Percentiles rank a stretch among this genome's conserved stretches.
Conservation (phyloP, 2,329 filamentous ascomycete species). For the Pyrenophora tritici-repentis region DNA sequence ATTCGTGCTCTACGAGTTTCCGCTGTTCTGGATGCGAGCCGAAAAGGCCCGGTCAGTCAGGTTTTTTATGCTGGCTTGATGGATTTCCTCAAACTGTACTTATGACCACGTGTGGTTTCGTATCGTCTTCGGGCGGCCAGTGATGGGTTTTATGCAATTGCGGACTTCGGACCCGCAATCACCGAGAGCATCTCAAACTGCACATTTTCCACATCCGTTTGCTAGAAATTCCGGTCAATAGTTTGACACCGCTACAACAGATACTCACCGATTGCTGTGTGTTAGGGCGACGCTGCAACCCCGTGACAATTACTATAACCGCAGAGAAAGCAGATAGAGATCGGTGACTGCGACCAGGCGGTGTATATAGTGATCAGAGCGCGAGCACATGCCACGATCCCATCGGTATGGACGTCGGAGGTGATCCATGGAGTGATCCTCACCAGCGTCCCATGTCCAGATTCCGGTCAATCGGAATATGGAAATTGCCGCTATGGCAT, state of each 20-base stretch:
- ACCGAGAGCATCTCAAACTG: too few relatives aligned
- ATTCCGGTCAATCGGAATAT: constrained; percentile 15
- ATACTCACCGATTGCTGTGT: background rate
- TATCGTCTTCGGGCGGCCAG: too few relatives aligned
- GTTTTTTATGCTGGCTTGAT: too few relatives aligned
- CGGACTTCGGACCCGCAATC: too few relatives aligned
- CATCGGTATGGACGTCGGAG: background rate
- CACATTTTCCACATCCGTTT: too few relatives aligned
- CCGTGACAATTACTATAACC: background rate
- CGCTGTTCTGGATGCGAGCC: too few relatives aligned
- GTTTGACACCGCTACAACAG: background rate
- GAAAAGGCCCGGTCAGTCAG: too few relatives aligned
- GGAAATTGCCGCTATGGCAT: background rate
- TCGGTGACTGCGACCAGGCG: background rate
- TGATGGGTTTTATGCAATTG: too few relatives aligned
- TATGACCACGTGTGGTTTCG: too few relatives aligned
- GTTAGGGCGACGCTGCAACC: too few relatives aligned
- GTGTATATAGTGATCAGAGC: background rate
- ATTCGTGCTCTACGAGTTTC: too few relatives aligned
- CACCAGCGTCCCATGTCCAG: background rate
- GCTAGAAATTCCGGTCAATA: background rate
- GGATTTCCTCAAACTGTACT: too few relatives aligned
- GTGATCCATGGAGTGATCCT: background rate
- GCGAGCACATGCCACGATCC: background rate
- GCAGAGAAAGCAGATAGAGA: background rate